phyloP scores from a whole-genome alignment of 345 rosid species.

The Moricandia arvensis region DNA sequence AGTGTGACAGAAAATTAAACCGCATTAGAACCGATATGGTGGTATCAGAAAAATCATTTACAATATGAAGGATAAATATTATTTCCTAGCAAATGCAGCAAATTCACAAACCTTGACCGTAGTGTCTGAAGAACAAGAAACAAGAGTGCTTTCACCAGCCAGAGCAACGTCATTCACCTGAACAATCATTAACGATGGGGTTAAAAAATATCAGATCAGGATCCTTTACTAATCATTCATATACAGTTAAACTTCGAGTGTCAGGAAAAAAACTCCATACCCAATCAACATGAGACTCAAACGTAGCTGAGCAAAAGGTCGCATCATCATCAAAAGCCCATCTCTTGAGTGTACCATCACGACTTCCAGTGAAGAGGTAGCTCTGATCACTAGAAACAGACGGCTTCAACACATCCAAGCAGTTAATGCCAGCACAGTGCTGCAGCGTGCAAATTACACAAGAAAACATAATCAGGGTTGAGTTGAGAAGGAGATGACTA shows the following conservation, averaged over 20 bases:
- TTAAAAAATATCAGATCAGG: neutral
- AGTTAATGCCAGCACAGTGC: slow-evolving; percentile 97
- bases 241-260: neutral
- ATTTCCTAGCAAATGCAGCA: neutral
- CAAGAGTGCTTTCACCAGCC: slow-evolving; percentile 76
- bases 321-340: slow-evolving; percentile 74
- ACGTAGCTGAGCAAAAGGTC: slow-evolving; percentile 84
- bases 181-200: neutral
- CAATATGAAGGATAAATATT: neutral
- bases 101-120: slow-evolving; percentile 74
- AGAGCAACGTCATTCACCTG: slow-evolving; percentile 92
- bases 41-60: slow-evolving; percentile 2
- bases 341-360: slow-evolving; percentile 97
- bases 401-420: slow-evolving; percentile 70
- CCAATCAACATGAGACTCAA: slow-evolving; percentile 99
- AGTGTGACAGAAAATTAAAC: slow-evolving; percentile 15
- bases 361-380: slow-evolving; percentile 93
- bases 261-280: neutral
- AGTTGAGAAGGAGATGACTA: neutral
- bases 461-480: slow-evolving; percentile 29
- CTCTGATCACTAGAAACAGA: slow-evolving; percentile 49
- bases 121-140: slow-evolving; percentile 94
- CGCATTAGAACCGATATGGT: neutral
- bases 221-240: neutral
- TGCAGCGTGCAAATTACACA: slow-evolving; percentile 44